Base-by-base conservation (phyloP, 345 rosid species). In the Lumnitzera racemosa region DNA sequence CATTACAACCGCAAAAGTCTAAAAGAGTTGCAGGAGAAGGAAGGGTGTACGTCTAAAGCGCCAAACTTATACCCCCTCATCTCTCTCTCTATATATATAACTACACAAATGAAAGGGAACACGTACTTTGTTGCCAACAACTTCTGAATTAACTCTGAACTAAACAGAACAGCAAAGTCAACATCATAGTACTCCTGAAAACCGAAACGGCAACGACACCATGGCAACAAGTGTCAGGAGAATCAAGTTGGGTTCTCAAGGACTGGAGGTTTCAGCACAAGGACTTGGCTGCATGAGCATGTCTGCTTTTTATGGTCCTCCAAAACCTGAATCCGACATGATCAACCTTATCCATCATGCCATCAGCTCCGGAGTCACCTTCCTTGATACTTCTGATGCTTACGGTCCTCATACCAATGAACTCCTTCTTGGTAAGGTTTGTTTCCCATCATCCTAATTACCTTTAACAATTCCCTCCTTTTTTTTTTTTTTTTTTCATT, bases 261-360 rank as follows among this genome's bases (percentile, higher is more conserved):
- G 88, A 3, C 69, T 83, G 13, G 80, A 80, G 68, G 81, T 83
- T 0, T 83, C 84, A 2, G 79, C 76, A 1, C 84, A 75, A 31
- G 88, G 88, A 10, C 78, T 83, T 4, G 88, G 88, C 0, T 80
- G 88, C 66, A 65, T 75, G 78, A 72, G 85, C 58, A 83, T 83
- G 85, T 75, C 85, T n/a, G 69, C 70, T 56, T 47, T 61, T 62
- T 79, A 72, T 49, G 88, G 80, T 3, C 73, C 85, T 16, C 73
- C 85, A 2, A 75, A 75, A 67, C 61, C 81, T 0, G 81, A 83
- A 7, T 0, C 75, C 3, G 88, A 80, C 55, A 83, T 83, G 83
- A 74, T 80, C 55, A 61, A 65, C 29, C 80, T 80, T 62, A 67
- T 80, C 61, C 85, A 64, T 64, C 81, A 78, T 36, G 83, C 88